Evolutionary conservation across 805 yeast genomes (phyloP).

Genomic region (Cyberlindnera xishuangbannaensis): DNA sequence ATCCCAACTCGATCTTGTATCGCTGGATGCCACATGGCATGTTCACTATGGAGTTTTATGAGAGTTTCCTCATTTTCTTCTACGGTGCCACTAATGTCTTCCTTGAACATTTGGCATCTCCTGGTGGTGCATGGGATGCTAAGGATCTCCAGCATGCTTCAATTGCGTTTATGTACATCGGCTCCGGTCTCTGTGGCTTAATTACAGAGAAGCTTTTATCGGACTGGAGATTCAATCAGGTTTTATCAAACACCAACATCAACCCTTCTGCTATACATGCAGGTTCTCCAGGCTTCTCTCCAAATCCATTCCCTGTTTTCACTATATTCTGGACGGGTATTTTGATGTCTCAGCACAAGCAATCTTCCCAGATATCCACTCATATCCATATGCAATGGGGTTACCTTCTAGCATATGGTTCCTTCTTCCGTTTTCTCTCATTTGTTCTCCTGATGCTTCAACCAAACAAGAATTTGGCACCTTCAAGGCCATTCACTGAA

Average conservation of each 20-base stretch:
- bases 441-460: constrained; percentile 48
- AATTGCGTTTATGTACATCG: constrained; percentile 86
- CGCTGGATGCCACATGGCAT: constrained; percentile 35
- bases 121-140: constrained; percentile 82
- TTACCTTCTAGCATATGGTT: constrained; percentile 69
- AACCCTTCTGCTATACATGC: constrained; percentile 27
- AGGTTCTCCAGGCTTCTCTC: constrained; percentile 71
- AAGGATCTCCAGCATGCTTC: constrained; percentile 88
- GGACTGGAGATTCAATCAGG: constrained; percentile 50
- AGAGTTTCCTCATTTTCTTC: constrained; percentile 71
- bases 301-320: constrained; percentile 91
- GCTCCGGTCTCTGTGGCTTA: constrained; percentile 89
- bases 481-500: constrained; percentile 83
- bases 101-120: constrained; percentile 76
- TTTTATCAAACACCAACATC: constrained; percentile 26
- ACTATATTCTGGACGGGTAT: constrained; percentile 96
- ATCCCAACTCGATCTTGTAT: constrained; percentile 23
- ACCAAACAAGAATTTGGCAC: constrained; percentile 33
- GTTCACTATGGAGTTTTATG: constrained; percentile 81
- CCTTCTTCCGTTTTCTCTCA: constrained; percentile 67
- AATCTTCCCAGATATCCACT: constrained; percentile 74
- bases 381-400: constrained; percentile 93
- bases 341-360: constrained; percentile 92
- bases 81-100: constrained; percentile 90
- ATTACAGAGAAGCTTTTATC: constrained; percentile 64